Base-by-base conservation (phyloP, 1,284 basidiomycete species). In the Heterobasidion annosum region DNA sequence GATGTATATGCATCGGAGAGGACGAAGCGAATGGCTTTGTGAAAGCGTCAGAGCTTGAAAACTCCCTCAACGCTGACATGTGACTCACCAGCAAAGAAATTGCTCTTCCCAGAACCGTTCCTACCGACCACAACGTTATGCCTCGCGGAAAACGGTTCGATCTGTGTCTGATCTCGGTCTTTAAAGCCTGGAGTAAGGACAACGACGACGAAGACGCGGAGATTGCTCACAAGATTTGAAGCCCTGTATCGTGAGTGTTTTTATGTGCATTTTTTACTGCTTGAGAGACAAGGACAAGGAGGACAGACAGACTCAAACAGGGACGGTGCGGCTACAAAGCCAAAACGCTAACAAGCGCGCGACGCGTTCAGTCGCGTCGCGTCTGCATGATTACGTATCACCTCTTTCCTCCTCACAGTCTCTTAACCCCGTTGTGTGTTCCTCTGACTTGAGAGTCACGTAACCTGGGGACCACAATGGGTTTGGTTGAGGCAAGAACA, bases 1-100 rank as follows among this genome's bases (percentile, higher is more conserved):
- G 92, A 95, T 0, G 93, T 95, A 66, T 99, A 98, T 32, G 95
- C 94, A 74, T 99, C 97, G 6, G 93, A 95, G 7, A 99, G 79
- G 3, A 99, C 96, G 65, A 99, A 99, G 8, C 96, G 90, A 65
- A 98, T 97, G 16, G 95, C 93, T 91, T 56, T 37, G 15, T 16
- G 10, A 33, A 49, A 34, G 9, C 2, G 48, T 33, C 12, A 35
- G 15, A 35, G 12, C 2, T 25, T 25, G 25, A 3, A 25, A 4
- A 25, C 3, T 25, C 3, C 3, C 25, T 25, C 25, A 35, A 3
- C 40, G 54, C 33, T 50, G 40, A 13, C 37, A 46, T n/a, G 3
- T 34, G 16, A 48, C 81, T 59, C 57, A 88, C 91, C 91, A 43
- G 91, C 86, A 69, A 98, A 98, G 77, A 98, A 97, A 69, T 98